phyloP scores from a whole-genome alignment of 805 yeast species.

The Candida hispaniensis region DNA sequence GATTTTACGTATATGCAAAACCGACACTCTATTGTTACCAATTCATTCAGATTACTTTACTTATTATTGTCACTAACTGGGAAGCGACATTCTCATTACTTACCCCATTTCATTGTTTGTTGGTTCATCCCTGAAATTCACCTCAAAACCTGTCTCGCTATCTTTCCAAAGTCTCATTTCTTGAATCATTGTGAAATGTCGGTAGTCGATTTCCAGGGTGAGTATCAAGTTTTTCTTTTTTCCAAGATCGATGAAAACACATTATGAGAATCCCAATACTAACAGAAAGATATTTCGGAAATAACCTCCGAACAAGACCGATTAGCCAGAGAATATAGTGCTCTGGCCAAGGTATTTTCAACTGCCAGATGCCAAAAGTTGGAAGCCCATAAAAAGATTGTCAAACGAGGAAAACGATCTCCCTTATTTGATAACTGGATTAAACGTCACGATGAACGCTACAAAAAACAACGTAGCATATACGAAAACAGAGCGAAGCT shows the following conservation, averaged over 20 bases:
- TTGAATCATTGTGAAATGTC: too few species aligned
- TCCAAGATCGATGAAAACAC: too few species aligned
- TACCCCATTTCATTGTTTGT: too few species aligned
- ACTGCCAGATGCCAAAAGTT: slow-evolving; percentile 20
- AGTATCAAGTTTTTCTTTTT: too few species aligned
- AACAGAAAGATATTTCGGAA: slow-evolving; percentile 19
- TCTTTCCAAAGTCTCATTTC: too few species aligned
- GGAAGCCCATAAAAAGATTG: slow-evolving; percentile 17
- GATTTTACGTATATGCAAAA: slow-evolving; percentile 15
- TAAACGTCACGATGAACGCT: slow-evolving; percentile 18
- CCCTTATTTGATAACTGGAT: slow-evolving; percentile 18
- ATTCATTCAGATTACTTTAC: slow-evolving; percentile 1
- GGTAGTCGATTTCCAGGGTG: too few species aligned
- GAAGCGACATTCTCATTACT: too few species aligned
- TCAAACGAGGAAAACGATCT: slow-evolving; percentile 19
- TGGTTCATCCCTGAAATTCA: too few species aligned
- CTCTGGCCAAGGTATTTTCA: slow-evolving; percentile 20
- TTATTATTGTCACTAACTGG: too few species aligned
- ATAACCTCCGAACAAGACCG: slow-evolving; percentile 20
- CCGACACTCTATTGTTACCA: slow-evolving; percentile 15
- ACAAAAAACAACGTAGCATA: slow-evolving; percentile 7
- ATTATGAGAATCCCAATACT: too few species aligned
- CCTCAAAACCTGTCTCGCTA: too few species aligned
- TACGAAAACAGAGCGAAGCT: slow-evolving; percentile 19
- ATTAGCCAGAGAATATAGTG: slow-evolving; percentile 20